Conservation (phyloP, 2,329 filamentous ascomycete species). For the Zymoseptoria crescenta region DNA sequence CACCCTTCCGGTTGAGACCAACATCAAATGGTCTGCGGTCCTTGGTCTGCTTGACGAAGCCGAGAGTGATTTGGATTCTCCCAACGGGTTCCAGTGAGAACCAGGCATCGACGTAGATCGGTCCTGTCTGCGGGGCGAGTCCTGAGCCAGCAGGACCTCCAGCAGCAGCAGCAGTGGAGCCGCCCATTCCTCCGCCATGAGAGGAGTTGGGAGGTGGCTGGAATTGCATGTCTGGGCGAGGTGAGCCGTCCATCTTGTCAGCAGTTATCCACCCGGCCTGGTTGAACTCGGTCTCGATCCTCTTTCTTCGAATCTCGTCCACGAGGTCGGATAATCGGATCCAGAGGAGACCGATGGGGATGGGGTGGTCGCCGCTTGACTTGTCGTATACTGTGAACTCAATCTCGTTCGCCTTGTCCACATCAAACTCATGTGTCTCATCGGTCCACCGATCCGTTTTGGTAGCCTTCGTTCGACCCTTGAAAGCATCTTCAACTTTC, state of each 20-base stretch:
- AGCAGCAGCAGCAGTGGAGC: slow-evolving; percentile 33
- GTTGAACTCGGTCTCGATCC: slow-evolving; percentile 92
- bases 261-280: slow-evolving; percentile 95
- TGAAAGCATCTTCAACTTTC: slow-evolving; percentile 91
- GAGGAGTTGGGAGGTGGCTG: slow-evolving; percentile 40
- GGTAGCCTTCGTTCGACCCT: slow-evolving; percentile 77
- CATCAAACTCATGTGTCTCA: slow-evolving; percentile 83
- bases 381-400: slow-evolving; percentile 98
- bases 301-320: slow-evolving; percentile 94
- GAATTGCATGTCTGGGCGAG: slow-evolving; percentile 49
- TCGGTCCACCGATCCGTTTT: slow-evolving; percentile 86
- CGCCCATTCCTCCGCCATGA: slow-evolving; percentile 20
- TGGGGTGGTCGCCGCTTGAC: slow-evolving; percentile 67
- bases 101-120: slow-evolving; percentile 75
- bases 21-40: slow-evolving; percentile 76
- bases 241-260: slow-evolving; percentile 74
- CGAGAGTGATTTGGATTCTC: slow-evolving; percentile 82
- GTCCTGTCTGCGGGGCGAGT: slow-evolving; percentile 44
- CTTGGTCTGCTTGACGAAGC: slow-evolving; percentile 84
- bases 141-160: slow-evolving; percentile 33
- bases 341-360: slow-evolving; percentile 93
- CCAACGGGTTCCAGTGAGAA: slow-evolving; percentile 94
- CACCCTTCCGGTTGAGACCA: slow-evolving; percentile 88
- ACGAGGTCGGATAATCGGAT: slow-evolving; percentile 93
- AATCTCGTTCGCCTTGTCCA: slow-evolving; percentile 97